Percentiles rank a stretch among this genome's conserved stretches.
Evolutionary conservation across 352 stramenopile species (phyloP).

Genomic region (Pythium chondricola): DNA sequence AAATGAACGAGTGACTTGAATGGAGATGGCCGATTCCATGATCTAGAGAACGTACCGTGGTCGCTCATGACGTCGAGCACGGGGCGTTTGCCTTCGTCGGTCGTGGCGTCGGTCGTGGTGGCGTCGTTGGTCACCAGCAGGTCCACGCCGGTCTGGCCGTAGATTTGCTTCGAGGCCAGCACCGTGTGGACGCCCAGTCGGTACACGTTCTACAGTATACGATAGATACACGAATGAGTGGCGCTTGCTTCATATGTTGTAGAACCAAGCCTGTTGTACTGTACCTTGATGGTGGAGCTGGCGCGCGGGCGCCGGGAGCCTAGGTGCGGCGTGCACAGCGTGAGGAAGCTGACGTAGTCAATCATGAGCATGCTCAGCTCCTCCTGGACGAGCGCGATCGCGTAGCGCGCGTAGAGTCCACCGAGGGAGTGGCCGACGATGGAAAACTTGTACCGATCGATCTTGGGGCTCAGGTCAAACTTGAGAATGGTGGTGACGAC

Average conservation of each 20-base stretch:
- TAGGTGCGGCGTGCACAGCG: slow-evolving; percentile 74
- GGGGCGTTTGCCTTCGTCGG: slow-evolving; percentile 12
- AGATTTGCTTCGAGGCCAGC: slow-evolving; percentile 50
- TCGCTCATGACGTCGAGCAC: slow-evolving; percentile 66
- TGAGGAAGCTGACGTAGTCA: slow-evolving; percentile 70
- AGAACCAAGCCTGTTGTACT: too few species aligned
- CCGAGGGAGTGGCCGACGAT: slow-evolving; percentile 72
- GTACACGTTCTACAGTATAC: slow-evolving; percentile 46
- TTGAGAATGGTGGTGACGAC: slow-evolving; percentile 50
- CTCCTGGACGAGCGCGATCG: slow-evolving; percentile 48
- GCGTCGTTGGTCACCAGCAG: slow-evolving; percentile 35
- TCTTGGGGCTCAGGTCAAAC: slow-evolving; percentile 45
- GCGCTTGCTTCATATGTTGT: too few species aligned
- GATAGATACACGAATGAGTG: not conserved
- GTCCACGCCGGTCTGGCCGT: slow-evolving; percentile 71
- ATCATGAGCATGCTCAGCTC: slow-evolving; percentile 52
- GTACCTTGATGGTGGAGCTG: slow-evolving; percentile 57
- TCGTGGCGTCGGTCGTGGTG: not conserved
- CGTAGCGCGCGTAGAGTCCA: slow-evolving; percentile 68
- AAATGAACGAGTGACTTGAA: not conserved
- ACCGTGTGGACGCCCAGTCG: slow-evolving; percentile 69
- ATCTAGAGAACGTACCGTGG: slow-evolving; percentile 14
- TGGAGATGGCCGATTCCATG: too few species aligned
- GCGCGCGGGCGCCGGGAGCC: slow-evolving; percentile 61
- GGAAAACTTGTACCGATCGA: slow-evolving; percentile 58